Conservation (phyloP, 371 early-diverging fungal genomes). For the Rhizopus sp. region DNA sequence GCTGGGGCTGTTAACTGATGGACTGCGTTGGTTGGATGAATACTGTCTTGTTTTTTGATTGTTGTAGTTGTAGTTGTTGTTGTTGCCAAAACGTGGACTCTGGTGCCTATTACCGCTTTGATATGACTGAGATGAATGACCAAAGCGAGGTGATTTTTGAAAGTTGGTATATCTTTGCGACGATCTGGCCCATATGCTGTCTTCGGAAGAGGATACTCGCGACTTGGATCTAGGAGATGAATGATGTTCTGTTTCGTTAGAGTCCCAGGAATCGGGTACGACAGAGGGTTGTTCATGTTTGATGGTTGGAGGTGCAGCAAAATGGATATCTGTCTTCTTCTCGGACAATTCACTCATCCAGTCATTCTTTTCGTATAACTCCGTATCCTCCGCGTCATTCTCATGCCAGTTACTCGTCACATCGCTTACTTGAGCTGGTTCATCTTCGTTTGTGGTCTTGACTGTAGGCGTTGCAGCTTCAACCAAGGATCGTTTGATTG, state of each 20-base stretch:
- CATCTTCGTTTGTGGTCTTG: not conserved
- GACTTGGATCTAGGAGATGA: too few relatives aligned
- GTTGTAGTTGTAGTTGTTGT: not conserved
- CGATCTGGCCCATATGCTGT: too few relatives aligned
- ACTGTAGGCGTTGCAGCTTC: not conserved
- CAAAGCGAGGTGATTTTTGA: not conserved
- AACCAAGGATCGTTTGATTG: constrained; percentile 23
- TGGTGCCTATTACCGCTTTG: not conserved
- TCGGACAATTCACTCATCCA: not conserved
- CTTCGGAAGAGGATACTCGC: too few relatives aligned
- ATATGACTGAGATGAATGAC: not conserved
- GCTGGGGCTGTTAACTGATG: not conserved
- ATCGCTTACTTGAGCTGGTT: not conserved
- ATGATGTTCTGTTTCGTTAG: not conserved
- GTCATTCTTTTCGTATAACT: not conserved
- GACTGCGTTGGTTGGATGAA: not conserved
- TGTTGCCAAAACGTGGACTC: not conserved
- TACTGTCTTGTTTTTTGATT: not conserved
- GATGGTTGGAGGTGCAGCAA: not conserved
- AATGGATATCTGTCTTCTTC: not conserved
- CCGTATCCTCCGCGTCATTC: not conserved
- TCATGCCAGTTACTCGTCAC: not conserved
- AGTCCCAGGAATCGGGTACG: not conserved
- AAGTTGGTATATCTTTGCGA: not conserved
- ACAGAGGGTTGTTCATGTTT: not conserved